Conservation (phyloP, 2,329 filamentous ascomycete genomes). For the Neoascochyta sp. region DNA sequence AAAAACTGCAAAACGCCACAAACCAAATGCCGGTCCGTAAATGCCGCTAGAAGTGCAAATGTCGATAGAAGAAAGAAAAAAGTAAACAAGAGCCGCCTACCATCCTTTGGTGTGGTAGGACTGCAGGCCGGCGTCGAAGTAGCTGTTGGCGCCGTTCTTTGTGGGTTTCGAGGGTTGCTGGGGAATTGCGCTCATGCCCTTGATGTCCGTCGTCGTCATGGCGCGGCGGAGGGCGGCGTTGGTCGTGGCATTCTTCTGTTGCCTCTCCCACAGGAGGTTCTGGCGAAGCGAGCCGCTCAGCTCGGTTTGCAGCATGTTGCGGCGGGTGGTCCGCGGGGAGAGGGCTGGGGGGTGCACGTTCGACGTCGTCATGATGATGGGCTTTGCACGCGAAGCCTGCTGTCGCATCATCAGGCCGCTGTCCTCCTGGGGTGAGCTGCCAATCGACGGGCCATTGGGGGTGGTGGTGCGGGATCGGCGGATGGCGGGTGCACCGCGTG, state of each 20-base stretch:
- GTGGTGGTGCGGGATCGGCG: constrained; percentile 61
- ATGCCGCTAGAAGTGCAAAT: constrained; percentile 39
- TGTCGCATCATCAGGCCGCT: constrained; percentile 57
- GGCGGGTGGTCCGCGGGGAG: constrained; percentile 84
- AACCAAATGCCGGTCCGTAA: constrained; percentile 31
- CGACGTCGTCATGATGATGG: constrained; percentile 71
- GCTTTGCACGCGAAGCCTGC: constrained; percentile 66
- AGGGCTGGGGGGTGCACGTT: constrained; percentile 70
- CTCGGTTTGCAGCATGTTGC: constrained; percentile 94
- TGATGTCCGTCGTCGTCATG: constrained; percentile 70
- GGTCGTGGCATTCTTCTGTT: constrained; percentile 86
- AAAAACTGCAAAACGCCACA: constrained; percentile 27
- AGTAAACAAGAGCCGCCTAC: constrained; percentile 49
- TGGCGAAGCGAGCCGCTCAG: constrained; percentile 88
- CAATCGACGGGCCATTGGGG: constrained; percentile 65
- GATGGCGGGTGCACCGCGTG: constrained; percentile 53
- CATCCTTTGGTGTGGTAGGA: constrained; percentile 85
- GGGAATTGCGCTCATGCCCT: constrained; percentile 79
- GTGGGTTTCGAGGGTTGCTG: constrained; percentile 43
- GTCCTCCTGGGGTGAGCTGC: constrained; percentile 53
- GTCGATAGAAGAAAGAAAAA: constrained; percentile 15
- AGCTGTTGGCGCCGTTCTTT: constrained; percentile 63
- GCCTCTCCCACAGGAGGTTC: constrained; percentile 90
- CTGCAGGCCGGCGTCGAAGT: constrained; percentile 71
- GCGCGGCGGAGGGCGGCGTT: constrained; percentile 66